phyloP scores from a whole-genome alignment of 2,329 filamentous ascomycete genomes.

The Gaeumannomyces sp. region DNA sequence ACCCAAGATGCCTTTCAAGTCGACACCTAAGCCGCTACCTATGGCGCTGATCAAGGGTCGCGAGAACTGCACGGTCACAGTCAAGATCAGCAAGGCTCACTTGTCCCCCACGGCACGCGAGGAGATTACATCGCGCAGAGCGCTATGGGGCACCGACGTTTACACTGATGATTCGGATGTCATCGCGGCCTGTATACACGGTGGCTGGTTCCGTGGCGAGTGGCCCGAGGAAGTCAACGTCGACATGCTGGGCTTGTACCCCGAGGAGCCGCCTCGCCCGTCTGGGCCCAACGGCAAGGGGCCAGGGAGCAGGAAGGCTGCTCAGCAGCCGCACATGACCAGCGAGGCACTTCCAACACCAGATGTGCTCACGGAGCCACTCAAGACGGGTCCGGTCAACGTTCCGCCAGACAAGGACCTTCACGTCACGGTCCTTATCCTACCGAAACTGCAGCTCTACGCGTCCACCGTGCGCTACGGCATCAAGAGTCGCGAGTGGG shows the following conservation, averaged over 20 bases:
- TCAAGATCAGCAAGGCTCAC: constrained; percentile 78
- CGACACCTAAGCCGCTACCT: constrained; percentile 67
- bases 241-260: constrained; percentile 54
- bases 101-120: constrained; percentile 64
- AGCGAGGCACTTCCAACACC: constrained; percentile 28
- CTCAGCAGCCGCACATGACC: constrained; percentile 5
- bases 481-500: constrained; percentile 75
- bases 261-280: constrained; percentile 18
- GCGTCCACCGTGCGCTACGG: constrained; percentile 69
- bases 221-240: constrained; percentile 75
- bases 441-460: constrained; percentile 75
- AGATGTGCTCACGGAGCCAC: constrained; percentile 46
- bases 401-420: constrained; percentile 68
- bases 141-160: constrained; percentile 87
- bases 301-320: constrained; percentile 26
- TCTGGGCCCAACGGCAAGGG: constrained; percentile 20
- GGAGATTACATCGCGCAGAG: constrained; percentile 73
- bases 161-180: constrained; percentile 96
- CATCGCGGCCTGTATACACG: constrained; percentile 86
- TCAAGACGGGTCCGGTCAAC: constrained; percentile 53
- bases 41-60: constrained; percentile 64
- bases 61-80: constrained; percentile 83
- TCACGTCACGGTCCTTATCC: constrained; percentile 78
- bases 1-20: constrained; percentile 28
- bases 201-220: constrained; percentile 84